These are phyloP conservation scores for barley (Hordeum vulgare) DNA, from an alignment of 176 grass and related monocot species.

Conservation along the genomic window DNA sequence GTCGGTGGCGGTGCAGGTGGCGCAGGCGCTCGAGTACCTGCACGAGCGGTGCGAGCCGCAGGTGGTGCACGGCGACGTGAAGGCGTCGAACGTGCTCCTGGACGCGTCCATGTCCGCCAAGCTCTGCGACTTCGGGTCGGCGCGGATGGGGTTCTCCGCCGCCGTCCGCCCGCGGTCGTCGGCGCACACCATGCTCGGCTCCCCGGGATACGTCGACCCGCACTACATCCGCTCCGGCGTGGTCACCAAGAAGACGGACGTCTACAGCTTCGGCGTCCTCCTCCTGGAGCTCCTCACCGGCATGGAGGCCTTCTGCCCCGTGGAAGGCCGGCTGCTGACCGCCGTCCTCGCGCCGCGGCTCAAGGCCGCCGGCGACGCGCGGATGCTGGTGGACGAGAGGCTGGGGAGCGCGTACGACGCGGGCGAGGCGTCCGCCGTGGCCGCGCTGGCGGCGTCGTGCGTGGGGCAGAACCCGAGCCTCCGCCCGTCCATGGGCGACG, in stretches of 20 bases:
- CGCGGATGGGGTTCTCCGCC: constrained; percentile 84
- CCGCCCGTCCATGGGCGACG: constrained; percentile 69
- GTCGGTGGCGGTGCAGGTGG: constrained; percentile 60
- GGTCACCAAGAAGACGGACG: constrained; percentile 90
- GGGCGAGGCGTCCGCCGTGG: constrained; percentile 33
- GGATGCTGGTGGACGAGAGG: constrained; percentile 40
- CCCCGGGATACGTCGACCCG: constrained; percentile 87
- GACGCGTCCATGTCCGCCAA: constrained; percentile 67
- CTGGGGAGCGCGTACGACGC: constrained; percentile 39
- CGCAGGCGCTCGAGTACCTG: constrained; percentile 76
- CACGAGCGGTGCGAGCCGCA: constrained; percentile 83
- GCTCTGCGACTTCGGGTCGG: constrained; percentile 95
- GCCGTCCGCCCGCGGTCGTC: constrained; percentile 57
- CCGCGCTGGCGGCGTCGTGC: constrained; percentile 41
- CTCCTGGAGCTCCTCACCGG: constrained; percentile 88
- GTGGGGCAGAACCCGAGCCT: constrained; percentile 56
- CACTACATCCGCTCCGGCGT: constrained; percentile 90
- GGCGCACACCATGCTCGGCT: constrained; percentile 61
- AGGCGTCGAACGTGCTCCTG: constrained; percentile 89
- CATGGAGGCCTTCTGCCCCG: constrained; percentile 66
- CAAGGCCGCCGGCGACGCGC: not conserved
- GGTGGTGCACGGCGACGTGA: constrained; percentile 91
- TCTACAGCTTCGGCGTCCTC: constrained; percentile 95
- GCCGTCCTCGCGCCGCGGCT: constrained; percentile 46
- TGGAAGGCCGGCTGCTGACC: constrained; percentile 55